Base-by-base conservation (phyloP, 1,284 basidiomycete genomes). In the Neonothopanus nambi region DNA sequence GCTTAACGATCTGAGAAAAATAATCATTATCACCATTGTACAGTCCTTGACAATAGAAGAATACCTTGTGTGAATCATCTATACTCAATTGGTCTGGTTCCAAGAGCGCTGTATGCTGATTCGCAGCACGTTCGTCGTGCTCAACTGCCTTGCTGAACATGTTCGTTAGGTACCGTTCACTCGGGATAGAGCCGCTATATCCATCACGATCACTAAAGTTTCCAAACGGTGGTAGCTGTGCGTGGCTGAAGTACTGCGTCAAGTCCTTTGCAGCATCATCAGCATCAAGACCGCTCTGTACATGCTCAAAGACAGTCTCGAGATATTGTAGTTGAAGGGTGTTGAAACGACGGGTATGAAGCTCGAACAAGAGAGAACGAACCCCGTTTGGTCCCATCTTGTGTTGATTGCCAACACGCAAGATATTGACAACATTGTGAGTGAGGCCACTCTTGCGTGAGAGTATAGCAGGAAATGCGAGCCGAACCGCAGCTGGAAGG, bases 1-100 rank as follows among this genome's bases (percentile, higher is more conserved):
- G n/a, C n/a, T n/a, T n/a, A n/a, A n/a, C n/a, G n/a, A n/a, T n/a
- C n/a, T n/a, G n/a, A n/a, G n/a, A n/a, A n/a, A n/a, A n/a, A n/a
- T n/a, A n/a, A n/a, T n/a, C n/a, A n/a, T n/a, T n/a, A n/a, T n/a
- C n/a, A n/a, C n/a, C n/a, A n/a, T n/a, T n/a, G n/a, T n/a, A n/a
- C n/a, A n/a, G n/a, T n/a, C n/a, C n/a, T n/a, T n/a, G n/a, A 28
- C 26, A 28, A 5, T 28, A 28, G 5, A 28, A 28, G n/a, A n/a
- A n/a, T n/a, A 58, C 56, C 33, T 58, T 58, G 17, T 56, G 41
- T 9, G 33, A 48, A 33, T 56, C 57, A 40, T 58, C 57, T 2
- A 58, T 43, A 13, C 43, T 44, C 15, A 45, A 26, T 17, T 49
- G 30, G 35, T 58, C 54, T 1, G 50, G 41, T 11, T 3, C 41